Conservation (phyloP, 2,329 filamentous ascomycete species). For the Lecanoromycetidae sp. region DNA sequence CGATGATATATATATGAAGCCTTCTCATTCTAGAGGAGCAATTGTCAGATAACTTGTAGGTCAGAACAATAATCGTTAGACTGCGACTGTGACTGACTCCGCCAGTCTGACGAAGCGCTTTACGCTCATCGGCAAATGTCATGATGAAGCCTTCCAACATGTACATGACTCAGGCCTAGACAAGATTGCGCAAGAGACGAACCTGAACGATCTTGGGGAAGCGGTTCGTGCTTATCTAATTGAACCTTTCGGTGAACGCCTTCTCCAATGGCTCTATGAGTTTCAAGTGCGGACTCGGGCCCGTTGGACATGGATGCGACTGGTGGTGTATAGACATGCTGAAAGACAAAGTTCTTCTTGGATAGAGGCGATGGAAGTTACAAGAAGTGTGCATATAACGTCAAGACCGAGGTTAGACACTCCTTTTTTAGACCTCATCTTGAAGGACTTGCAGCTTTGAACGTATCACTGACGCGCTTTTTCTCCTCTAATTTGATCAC, state of each 20-base stretch:
- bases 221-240: not conserved
- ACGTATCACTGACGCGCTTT: too few species aligned
- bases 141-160: not conserved
- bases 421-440: too few species aligned
- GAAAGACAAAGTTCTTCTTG: too few species aligned
- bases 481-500: too few species aligned
- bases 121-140: not conserved
- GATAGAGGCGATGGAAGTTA: too few species aligned
- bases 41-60: not conserved
- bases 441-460: too few species aligned
- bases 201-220: not conserved
- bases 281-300: too few species aligned
- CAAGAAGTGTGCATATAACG: too few species aligned
- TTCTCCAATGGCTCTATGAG: not conserved
- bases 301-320: too few species aligned
- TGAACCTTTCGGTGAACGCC: not conserved
- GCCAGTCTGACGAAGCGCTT: not conserved
- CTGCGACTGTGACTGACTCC: not conserved
- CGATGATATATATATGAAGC: too few species aligned
- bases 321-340: too few species aligned
- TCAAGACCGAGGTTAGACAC: too few species aligned
- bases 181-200: not conserved
- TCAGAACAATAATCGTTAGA: not conserved
- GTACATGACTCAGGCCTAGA: not conserved
- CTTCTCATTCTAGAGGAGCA: not conserved